Percentiles rank a stretch among this genome's conserved stretches.
phyloP scores from a whole-genome alignment of 441 rosid species.

The Cnidoscolus chayamansa region DNA sequence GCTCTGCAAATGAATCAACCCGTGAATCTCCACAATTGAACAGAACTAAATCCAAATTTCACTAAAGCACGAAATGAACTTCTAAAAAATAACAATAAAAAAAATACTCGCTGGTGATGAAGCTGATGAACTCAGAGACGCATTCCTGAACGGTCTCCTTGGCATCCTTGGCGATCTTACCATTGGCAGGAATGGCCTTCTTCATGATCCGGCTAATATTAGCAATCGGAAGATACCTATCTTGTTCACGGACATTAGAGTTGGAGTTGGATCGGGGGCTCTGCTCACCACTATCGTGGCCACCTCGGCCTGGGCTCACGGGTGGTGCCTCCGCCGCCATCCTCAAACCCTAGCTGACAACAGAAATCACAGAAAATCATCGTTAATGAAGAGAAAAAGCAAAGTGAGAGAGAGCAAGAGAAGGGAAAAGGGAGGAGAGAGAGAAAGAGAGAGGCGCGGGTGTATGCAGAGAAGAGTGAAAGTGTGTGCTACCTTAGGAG shows the following conservation, averaged over 20 bases:
- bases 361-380: not conserved
- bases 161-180: slow-evolving; percentile 92
- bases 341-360: slow-evolving; percentile 34
- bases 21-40: not conserved
- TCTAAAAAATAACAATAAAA: not conserved
- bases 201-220: slow-evolving; percentile 96
- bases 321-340: slow-evolving; percentile 64
- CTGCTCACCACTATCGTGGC: slow-evolving; percentile 78
- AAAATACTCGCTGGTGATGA: slow-evolving; percentile 88
- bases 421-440: no score
- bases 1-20: slow-evolving; percentile 53
- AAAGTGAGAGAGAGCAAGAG: not conserved
- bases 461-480: not conserved
- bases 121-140: slow-evolving; percentile 96
- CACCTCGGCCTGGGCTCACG: slow-evolving; percentile 70
- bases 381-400: not conserved
- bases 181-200: slow-evolving; percentile 87
- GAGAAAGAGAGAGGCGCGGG: not conserved
- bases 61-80: not conserved
- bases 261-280: slow-evolving; percentile 53
- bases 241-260: slow-evolving; percentile 72
- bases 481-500: not conserved
- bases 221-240: slow-evolving; percentile 84
- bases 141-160: slow-evolving; percentile 95
- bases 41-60: not conserved